Evolutionary conservation across 208 protist species (phyloP).

Genomic region (Crithidia mellificae): DNA sequence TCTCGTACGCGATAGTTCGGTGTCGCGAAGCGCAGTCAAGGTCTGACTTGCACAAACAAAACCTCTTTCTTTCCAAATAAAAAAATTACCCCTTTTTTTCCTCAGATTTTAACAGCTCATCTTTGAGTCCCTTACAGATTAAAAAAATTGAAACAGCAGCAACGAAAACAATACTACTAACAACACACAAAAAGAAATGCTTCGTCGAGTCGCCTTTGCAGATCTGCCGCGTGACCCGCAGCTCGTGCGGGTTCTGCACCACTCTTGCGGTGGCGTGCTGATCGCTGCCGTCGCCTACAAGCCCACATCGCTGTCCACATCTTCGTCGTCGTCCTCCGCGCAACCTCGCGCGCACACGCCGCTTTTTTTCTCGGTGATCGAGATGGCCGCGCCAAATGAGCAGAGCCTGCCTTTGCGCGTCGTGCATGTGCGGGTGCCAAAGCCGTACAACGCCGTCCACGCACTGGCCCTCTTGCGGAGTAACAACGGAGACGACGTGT

Average conservation of each 20-base stretch:
- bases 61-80: too few species aligned
- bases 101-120: too few species aligned
- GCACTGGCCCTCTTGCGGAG: conserved; percentile 35
- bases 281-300: conserved; percentile 36
- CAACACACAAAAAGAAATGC: too few species aligned
- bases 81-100: too few species aligned
- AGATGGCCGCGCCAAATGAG: conserved; percentile 40
- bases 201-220: conserved; percentile 33
- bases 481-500: conserved; percentile 43
- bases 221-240: conserved; percentile 30
- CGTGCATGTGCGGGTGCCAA: conserved; percentile 38
- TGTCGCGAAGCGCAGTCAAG: too few species aligned
- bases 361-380: conserved; percentile 39
- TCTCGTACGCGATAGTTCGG: too few species aligned
- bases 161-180: too few species aligned
- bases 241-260: conserved; percentile 36
- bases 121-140: too few species aligned
- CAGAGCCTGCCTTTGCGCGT: conserved; percentile 28
- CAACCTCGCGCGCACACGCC: not conserved
- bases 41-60: too few species aligned
- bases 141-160: too few species aligned
- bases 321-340: not conserved
- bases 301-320: not conserved
- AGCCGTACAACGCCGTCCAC: conserved; percentile 18
- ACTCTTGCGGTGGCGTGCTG: conserved; percentile 33